Evolutionary conservation across 306 rosid species (phyloP), one percentile per base, ranked within the genome.

Genomic region (Vigna radiata): DNA sequence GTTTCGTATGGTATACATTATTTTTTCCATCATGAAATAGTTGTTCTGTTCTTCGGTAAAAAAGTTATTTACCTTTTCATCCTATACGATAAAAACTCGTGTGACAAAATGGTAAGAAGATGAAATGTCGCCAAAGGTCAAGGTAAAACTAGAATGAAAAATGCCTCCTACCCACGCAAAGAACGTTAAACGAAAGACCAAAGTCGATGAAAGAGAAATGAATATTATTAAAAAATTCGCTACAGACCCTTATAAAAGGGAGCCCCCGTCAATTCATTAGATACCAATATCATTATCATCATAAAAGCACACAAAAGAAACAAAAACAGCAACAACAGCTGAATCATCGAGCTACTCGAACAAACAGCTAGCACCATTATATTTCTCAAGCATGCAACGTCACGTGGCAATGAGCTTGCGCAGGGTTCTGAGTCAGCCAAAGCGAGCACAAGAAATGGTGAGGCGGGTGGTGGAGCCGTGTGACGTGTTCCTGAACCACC

Each of bases 401-500:
- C 79, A 79, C 0, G 2, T 72, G 72, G 85, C 87, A 79, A 77
- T 64, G 77, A 70, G 7, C 68, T 53, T 84, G 47, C 75, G 82
- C 9, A 53, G 75, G 49, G 62, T 79, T 18, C 48, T 76, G 6
- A 74, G 66, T 80, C 82, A 68, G 5, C 84, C 72, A 36, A 82
- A 36, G 47, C 59, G 27, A 73, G 59, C 56, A 19, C 83, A 63
- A 43, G n/a, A 39, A 25, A 1, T 80, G 49, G 75, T 80, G 11
- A 85, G 56, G 79, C 68, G 83, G 2, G 72, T 78, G 16, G 15
- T 16, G 16, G 84, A 80, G 19, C 86, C 87, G 4, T 91, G 93
- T 19, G 96, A 92, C 25, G 96, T 92, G 56, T 95, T 95, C 83
- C 79, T 95, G 0, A 95, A 95, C 67, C 99, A 92, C 2, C 78